These are phyloP conservation scores for Mariannaea elegans DNA, from an alignment of 2,329 filamentous ascomycete genomes.

Conservation along the genomic window DNA sequence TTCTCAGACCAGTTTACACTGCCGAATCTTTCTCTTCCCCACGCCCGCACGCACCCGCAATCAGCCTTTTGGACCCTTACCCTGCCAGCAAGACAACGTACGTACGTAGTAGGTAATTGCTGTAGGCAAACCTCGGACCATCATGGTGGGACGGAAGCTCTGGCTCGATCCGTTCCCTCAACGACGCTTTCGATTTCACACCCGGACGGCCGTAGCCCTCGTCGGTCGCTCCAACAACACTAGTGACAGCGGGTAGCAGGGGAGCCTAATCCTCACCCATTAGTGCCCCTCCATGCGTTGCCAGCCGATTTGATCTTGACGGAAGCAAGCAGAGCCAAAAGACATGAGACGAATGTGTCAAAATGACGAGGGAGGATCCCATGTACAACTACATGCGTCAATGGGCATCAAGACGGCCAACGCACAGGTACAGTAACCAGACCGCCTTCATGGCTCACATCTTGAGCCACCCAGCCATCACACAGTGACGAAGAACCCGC, in stretches of 20 bases:
- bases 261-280: conserved; percentile 6
- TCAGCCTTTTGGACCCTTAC: conserved; percentile 4
- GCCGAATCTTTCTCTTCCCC: conserved; percentile 17
- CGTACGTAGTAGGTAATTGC: too few species aligned
- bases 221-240: conserved; percentile 18
- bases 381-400: conserved; percentile 42
- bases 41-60: conserved; percentile 7
- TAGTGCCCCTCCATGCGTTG: neutral
- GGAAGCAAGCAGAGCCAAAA: neutral
- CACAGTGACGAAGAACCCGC: conserved; percentile 9
- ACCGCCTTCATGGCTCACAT: conserved; percentile 6
- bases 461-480: neutral
- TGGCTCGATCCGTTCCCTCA: conserved; percentile 9
- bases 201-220: neutral
- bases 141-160: conserved; percentile 10
- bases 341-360: neutral
- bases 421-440: conserved; percentile 35
- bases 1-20: neutral
- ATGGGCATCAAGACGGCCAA: conserved; percentile 50
- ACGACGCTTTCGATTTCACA: conserved; percentile 8
- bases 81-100: neutral
- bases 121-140: conserved; percentile 9
- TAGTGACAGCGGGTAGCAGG: conserved; percentile 18
- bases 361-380: neutral
- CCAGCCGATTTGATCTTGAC: conserved; percentile 1